Evolutionary conservation across 2,329 filamentous ascomycete genomes (phyloP).

Genomic region (Podosphaera fusca): DNA sequence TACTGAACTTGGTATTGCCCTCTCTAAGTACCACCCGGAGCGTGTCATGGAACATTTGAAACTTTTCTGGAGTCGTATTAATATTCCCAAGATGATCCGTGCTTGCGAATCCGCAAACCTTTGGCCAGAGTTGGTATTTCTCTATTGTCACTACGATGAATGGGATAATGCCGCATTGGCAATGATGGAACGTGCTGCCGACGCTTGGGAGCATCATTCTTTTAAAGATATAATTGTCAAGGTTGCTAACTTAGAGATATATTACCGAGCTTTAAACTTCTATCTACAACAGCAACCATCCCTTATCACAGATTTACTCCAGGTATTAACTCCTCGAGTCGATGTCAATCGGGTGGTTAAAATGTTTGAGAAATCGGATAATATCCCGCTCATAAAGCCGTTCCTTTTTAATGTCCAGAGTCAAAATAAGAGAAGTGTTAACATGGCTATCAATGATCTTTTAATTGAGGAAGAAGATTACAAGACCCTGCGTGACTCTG

Average conservation of each 20-base stretch:
- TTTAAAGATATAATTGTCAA: constrained; percentile 99
- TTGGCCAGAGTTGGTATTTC: constrained; percentile 94
- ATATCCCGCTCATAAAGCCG: constrained; percentile 92
- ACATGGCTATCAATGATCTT: constrained; percentile 92
- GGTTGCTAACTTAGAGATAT: constrained; percentile 95
- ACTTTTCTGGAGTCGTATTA: constrained; percentile 94
- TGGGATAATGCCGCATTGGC: constrained; percentile 91
- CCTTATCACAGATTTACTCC: constrained; percentile 82
- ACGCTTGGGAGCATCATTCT: constrained; percentile 97
- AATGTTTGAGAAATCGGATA: constrained; percentile 97
- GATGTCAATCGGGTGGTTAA: constrained; percentile 98
- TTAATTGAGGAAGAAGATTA: constrained; percentile 98
- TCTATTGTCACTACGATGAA: constrained; percentile 96
- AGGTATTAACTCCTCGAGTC: constrained; percentile 74
- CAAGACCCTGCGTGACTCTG: constrained; percentile 92
- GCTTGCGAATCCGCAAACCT: constrained; percentile 85
- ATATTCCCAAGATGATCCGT: constrained; percentile 89
- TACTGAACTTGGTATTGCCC: constrained; percentile 72
- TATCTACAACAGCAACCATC: constrained; percentile 95
- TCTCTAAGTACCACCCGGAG: constrained; percentile 88
- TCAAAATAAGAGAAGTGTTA: constrained; percentile 96
- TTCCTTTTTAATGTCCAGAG: constrained; percentile 90
- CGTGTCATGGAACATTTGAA: constrained; percentile 96
- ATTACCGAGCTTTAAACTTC: constrained; percentile 91
- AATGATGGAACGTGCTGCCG: constrained; percentile 92